Percentiles rank a stretch among this genome's conserved stretches.
Evolutionary conservation across 345 rosid species (phyloP).

Genomic region (Iberis pinnata): DNA sequence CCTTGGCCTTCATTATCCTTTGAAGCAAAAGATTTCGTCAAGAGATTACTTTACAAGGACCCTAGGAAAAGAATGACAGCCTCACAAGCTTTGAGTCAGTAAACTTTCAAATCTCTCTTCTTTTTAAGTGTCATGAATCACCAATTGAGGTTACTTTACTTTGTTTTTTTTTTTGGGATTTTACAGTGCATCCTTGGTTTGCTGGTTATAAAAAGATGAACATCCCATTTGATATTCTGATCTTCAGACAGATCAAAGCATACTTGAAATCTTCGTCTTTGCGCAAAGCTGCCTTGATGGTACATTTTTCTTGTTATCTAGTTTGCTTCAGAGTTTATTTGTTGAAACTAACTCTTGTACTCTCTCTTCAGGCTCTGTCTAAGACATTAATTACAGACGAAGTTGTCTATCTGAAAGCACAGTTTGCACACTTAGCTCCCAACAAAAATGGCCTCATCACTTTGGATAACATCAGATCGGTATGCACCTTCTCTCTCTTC

Average conservation of each 20-base stretch:
- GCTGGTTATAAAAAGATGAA: conserved; percentile 38
- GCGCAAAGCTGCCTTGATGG: conserved; percentile 91
- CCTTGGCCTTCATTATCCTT: conserved; percentile 89
- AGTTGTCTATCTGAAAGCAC: conserved; percentile 56
- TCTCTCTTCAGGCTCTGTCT: conserved; percentile 60
- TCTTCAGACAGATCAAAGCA: conserved; percentile 66
- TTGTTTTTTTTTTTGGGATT: not conserved
- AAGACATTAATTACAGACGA: conserved; percentile 69
- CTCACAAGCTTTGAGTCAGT: conserved; percentile 87
- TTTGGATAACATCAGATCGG: conserved; percentile 66
- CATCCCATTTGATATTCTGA: conserved; percentile 68
- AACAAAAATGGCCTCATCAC: conserved; percentile 54
- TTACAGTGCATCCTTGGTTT: conserved; percentile 93
- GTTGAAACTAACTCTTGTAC: conserved; percentile 2
- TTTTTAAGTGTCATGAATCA: conserved; percentile 2
- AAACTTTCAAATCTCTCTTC: not conserved
- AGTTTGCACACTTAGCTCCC: conserved; percentile 71
- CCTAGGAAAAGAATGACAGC: conserved; percentile 89
- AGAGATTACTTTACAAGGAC: conserved; percentile 67
- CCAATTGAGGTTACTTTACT: not conserved
- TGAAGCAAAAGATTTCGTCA: conserved; percentile 87
- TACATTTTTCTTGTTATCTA: conserved; percentile 18
- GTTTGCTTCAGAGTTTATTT: not conserved
- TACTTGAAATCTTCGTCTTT: conserved; percentile 80
- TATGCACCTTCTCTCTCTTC: conserved; percentile 14